Conservation (phyloP, 2,329 filamentous ascomycete genomes). For the Hypoxylon sp. region DNA sequence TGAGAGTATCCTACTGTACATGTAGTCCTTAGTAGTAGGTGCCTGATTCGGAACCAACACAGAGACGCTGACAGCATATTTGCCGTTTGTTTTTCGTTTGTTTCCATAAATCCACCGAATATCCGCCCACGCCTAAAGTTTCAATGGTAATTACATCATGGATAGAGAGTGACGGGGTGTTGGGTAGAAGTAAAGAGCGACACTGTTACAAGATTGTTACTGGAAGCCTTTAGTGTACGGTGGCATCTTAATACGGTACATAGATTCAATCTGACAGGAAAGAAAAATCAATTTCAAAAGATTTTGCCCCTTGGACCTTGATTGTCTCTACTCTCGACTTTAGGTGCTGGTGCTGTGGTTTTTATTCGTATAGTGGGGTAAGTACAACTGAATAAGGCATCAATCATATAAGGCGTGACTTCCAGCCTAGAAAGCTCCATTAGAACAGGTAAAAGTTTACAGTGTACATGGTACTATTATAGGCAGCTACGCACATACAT, state of each 20-base stretch:
- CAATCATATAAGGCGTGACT: background rate
- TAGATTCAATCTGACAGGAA: background rate
- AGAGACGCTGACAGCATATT: background rate
- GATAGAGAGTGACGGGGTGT: background rate
- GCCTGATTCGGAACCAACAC: background rate
- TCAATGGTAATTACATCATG: background rate
- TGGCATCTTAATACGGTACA: no score
- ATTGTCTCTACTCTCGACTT: background rate
- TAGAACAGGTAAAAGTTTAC: background rate
- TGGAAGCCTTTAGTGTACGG: background rate
- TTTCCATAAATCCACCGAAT: no score
- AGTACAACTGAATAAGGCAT: background rate
- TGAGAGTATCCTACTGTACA: background rate
- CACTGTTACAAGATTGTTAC: background rate
- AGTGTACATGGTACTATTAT: background rate
- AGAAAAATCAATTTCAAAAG: no score
- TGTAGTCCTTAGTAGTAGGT: background rate
- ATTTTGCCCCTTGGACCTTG: background rate
- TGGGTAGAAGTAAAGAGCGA: background rate
- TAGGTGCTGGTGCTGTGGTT: background rate
- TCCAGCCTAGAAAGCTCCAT: background rate
- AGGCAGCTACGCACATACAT: constrained; percentile 2
- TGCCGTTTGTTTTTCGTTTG: background rate
- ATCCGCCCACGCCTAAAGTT: no score
- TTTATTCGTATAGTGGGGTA: background rate